phyloP scores from a whole-genome alignment of 371 early-diverging fungal species.

The Mortierella sp. region DNA sequence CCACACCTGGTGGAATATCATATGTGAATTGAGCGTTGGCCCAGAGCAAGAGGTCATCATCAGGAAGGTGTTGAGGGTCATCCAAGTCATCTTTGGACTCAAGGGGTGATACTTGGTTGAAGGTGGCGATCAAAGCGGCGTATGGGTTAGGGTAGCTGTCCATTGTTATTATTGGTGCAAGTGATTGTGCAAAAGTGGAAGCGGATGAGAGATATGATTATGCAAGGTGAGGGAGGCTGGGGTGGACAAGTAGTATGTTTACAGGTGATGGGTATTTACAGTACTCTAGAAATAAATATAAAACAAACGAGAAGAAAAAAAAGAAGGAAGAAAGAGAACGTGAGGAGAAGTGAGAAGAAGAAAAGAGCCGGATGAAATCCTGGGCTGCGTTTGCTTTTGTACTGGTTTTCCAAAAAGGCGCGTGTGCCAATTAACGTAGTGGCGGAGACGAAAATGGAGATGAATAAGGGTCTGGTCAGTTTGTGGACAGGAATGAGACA shows the following conservation, averaged over 20 bases:
- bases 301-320: not conserved
- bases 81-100: conserved; percentile 40
- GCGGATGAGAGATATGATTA: too few species aligned
- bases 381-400: not conserved
- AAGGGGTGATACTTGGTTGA: conserved; percentile 43
- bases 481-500: not conserved
- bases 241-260: not conserved
- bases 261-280: not conserved
- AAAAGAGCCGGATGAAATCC: not conserved
- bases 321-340: not conserved
- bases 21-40: conserved; percentile 81
- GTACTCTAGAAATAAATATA: not conserved
- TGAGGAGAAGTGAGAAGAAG: not conserved
- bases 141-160: conserved; percentile 50
- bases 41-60: conserved; percentile 74
- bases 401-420: not conserved
- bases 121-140: conserved; percentile 47
- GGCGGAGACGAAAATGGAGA: not conserved
- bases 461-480: not conserved
- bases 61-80: conserved; percentile 41
- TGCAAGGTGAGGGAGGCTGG: not conserved
- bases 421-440: conserved; percentile 2
- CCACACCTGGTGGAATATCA: conserved; percentile 64
- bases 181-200: not conserved
- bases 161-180: conserved; percentile 12